A percentile compares a stretch with the other conserved stretches of the same genome.
Conservation (phyloP, 345 rosid genomes). For the Eucalyptus polyanthemos region DNA sequence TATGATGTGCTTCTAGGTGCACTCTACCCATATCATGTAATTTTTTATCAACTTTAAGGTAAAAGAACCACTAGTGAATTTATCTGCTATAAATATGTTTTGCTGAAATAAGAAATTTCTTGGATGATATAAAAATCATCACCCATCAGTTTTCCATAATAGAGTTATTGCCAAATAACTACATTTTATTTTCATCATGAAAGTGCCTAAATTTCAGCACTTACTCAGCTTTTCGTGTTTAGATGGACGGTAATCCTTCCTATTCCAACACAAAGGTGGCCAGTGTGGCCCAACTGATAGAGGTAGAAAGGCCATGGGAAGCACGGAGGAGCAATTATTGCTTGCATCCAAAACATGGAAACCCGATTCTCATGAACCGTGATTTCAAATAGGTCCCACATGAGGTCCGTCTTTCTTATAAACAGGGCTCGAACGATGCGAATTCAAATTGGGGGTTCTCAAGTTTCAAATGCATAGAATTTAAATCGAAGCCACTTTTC, state of each 20-base stretch:
- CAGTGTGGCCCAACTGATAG: background rate
- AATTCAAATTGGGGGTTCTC: background rate
- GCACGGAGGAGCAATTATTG: background rate
- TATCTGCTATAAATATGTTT: background rate
- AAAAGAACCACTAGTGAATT: background rate
- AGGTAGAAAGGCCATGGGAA: no score
- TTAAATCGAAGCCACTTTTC: no score
- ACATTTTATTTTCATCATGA: no score
- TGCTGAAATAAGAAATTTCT: background rate
- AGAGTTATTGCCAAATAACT: background rate
- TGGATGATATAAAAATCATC: background rate
- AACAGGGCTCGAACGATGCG: background rate
- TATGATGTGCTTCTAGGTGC: background rate
- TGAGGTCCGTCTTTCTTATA: background rate
- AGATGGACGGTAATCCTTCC: background rate
- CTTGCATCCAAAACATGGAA: background rate
- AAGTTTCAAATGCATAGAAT: background rate
- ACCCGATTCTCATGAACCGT: no score
- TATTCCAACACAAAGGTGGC: background rate
- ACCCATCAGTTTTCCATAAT: background rate
- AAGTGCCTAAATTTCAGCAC: no score
- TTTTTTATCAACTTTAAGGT: background rate
- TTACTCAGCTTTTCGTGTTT: background rate
- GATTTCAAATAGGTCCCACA: rapidly evolving
- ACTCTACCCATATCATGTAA: background rate